Conservation (phyloP, 208 protist species). For the Crithidia thermophila region DNA sequence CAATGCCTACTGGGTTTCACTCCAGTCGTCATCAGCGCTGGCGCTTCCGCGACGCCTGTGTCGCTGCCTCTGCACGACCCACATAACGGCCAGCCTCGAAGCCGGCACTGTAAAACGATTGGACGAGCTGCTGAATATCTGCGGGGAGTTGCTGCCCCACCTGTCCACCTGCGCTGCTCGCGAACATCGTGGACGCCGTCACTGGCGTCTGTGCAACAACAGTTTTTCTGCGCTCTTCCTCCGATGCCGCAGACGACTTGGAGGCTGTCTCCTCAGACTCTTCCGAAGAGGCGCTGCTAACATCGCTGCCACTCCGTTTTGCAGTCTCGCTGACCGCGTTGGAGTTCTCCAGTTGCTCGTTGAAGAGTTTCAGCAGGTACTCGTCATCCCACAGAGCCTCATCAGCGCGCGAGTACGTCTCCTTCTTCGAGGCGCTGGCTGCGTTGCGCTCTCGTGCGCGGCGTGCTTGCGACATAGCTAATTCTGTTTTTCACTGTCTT, state of each 20-base stretch:
- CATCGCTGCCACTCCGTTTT: neutral
- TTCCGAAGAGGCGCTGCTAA: neutral
- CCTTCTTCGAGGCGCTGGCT: slow-evolving; percentile 3
- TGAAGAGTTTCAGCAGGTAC: slow-evolving; percentile 78
- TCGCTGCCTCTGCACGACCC: slow-evolving; percentile 3
- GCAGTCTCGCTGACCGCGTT: slow-evolving; percentile 7
- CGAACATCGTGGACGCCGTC: too few relatives aligned
- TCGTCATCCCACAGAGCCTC: slow-evolving; percentile 81
- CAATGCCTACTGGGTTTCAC: neutral
- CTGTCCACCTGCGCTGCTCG: neutral
- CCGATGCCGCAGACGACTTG: neutral
- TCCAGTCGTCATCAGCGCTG: slow-evolving; percentile 1
- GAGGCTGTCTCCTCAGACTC: neutral
- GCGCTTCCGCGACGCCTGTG: slow-evolving; percentile 12
- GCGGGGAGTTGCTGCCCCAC: slow-evolving; percentile 26
- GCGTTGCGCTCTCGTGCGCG: slow-evolving; percentile 13
- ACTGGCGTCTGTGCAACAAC: neutral
- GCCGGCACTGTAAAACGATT: slow-evolving; percentile 62
- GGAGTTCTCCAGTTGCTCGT: slow-evolving; percentile 64
- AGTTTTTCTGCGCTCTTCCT: neutral
- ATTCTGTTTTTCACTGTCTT: too few relatives aligned
- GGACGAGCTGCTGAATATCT: slow-evolving; percentile 39
- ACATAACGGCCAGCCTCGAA: slow-evolving; percentile 56
- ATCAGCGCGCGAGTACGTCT: slow-evolving; percentile 51
- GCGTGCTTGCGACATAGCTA: slow-evolving; percentile 5